These are phyloP conservation scores for Pseudevernia furfuracea DNA, from an alignment of 495 filamentous ascomycete species.

Conservation along the genomic window DNA sequence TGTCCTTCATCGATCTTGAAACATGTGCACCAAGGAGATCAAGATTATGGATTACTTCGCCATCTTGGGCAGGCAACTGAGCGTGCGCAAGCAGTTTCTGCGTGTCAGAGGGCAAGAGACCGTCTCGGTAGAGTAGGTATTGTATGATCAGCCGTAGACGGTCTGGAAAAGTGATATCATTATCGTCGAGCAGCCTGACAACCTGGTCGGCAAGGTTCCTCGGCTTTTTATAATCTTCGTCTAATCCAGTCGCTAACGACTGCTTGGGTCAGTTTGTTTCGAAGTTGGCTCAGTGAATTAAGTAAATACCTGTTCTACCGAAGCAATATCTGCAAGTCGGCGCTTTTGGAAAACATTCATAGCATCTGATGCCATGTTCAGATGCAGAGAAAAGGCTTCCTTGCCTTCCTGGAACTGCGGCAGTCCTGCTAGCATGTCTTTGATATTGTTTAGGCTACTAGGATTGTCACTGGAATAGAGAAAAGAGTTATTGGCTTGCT, in stretches of 20 bases:
- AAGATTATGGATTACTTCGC: constrained; percentile 65
- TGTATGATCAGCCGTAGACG: constrained; percentile 76
- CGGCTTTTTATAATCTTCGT: constrained; percentile 86
- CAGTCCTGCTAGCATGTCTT: constrained; percentile 91
- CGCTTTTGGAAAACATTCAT: constrained; percentile 83
- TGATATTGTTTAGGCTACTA: constrained; percentile 80
- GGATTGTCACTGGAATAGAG: constrained; percentile 46
- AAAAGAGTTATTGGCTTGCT: constrained; percentile 12
- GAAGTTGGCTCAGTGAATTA: not conserved
- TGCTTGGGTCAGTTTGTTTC: constrained; percentile 31
- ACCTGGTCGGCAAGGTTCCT: constrained; percentile 81
- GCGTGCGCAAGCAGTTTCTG: constrained; percentile 79
- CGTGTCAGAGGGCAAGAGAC: constrained; percentile 80
- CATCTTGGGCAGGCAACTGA: constrained; percentile 64
- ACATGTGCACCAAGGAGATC: constrained; percentile 73
- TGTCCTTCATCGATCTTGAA: constrained; percentile 68
- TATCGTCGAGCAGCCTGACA: constrained; percentile 79
- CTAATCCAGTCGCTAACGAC: constrained; percentile 80
- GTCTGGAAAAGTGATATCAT: constrained; percentile 57
- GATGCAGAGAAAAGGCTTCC: constrained; percentile 86
- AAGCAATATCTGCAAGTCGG: constrained; percentile 80
- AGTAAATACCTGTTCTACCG: constrained; percentile 59
- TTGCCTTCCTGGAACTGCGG: constrained; percentile 93
- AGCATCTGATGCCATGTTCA: constrained; percentile 96
- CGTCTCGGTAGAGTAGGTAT: constrained; percentile 81